These are phyloP conservation scores for Candida ficus DNA, from an alignment of 805 yeast genomes.

Conservation along the genomic window DNA sequence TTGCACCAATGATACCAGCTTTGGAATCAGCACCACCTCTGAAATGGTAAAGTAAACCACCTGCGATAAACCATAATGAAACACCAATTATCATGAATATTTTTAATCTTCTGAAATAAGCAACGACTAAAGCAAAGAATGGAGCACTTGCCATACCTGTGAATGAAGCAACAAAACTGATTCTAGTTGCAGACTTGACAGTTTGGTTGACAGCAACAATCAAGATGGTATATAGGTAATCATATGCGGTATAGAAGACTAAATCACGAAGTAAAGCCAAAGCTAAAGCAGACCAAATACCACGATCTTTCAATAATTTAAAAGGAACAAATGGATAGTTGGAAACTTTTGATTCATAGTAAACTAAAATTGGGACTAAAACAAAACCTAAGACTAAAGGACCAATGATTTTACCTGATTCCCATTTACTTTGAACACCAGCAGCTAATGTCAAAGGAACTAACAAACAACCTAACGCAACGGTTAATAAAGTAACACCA, in stretches of 20 bases:
- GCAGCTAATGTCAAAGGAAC: constrained; percentile 77
- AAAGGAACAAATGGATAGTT: constrained; percentile 60
- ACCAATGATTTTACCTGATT: constrained; percentile 54
- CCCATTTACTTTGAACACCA: constrained; percentile 53
- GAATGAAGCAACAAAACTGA: constrained; percentile 54
- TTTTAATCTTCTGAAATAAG: constrained; percentile 44
- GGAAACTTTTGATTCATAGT: constrained; percentile 55
- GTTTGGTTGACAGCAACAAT: constrained; percentile 59
- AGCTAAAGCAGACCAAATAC: constrained; percentile 65
- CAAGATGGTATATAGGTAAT: constrained; percentile 62
- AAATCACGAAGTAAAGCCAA: constrained; percentile 56
- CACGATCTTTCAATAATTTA: constrained; percentile 56
- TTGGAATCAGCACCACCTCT: constrained; percentile 48
- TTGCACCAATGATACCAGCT: constrained; percentile 60
- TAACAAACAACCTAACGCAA: constrained; percentile 57
- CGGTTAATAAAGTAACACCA: constrained; percentile 53
- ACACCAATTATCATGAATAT: constrained; percentile 56
- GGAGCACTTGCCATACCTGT: constrained; percentile 56
- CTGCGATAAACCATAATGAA: constrained; percentile 49
- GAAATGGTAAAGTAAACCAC: constrained; percentile 53
- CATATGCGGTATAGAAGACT: constrained; percentile 65
- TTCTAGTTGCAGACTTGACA: constrained; percentile 57
- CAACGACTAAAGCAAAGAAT: constrained; percentile 47
- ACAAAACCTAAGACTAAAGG: constrained; percentile 66
- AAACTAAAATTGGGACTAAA: constrained; percentile 49